A percentile compares a stretch with the other conserved stretches of the same genome.
These are phyloP conservation scores for Linderniella brevidens DNA, from an alignment of 257 asterid genomes.

Conservation along the genomic window DNA sequence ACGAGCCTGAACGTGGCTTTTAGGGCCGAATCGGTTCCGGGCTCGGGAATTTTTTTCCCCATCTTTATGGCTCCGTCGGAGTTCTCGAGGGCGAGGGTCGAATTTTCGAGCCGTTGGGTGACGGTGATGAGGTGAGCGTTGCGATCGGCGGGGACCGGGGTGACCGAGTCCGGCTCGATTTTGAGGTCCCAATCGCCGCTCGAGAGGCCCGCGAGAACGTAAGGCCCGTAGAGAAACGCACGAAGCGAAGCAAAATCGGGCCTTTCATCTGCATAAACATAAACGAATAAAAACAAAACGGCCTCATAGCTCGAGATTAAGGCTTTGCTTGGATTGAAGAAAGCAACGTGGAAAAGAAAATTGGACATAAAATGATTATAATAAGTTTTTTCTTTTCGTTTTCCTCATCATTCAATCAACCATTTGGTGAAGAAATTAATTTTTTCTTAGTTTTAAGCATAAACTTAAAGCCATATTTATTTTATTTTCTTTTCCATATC, in stretches of 20 bases:
- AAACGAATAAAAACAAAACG: constrained; percentile 11
- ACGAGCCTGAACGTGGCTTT: constrained; percentile 52
- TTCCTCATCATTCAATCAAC: too few relatives aligned
- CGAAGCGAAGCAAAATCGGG: constrained; percentile 46
- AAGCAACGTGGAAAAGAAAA: too few relatives aligned
- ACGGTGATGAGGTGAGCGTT: constrained; percentile 44
- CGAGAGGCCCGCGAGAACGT: constrained; percentile 70
- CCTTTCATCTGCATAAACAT: constrained; percentile 59
- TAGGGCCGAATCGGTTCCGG: constrained; percentile 53
- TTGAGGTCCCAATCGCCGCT: constrained; percentile 56
- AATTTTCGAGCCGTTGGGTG: constrained; percentile 26
- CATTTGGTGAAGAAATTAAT: too few relatives aligned
- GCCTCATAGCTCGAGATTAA: background rate
- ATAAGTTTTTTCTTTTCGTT: too few relatives aligned
- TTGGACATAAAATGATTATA: background rate
- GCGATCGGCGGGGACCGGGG: constrained; percentile 40
- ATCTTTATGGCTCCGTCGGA: constrained; percentile 19
- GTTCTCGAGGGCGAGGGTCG: constrained; percentile 24
- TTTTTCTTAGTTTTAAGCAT: too few relatives aligned
- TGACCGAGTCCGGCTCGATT: constrained; percentile 24
- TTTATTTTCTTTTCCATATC: too few relatives aligned
- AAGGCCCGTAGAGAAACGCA: constrained; percentile 81
- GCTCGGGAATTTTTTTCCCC: constrained; percentile 30
- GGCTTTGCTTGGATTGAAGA: background rate
- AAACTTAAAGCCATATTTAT: too few relatives aligned